Evolutionary conservation across 345 rosid genomes (phyloP), one percentile per base, ranked within the genome.

Genomic region (Boechera retrofracta): DNA sequence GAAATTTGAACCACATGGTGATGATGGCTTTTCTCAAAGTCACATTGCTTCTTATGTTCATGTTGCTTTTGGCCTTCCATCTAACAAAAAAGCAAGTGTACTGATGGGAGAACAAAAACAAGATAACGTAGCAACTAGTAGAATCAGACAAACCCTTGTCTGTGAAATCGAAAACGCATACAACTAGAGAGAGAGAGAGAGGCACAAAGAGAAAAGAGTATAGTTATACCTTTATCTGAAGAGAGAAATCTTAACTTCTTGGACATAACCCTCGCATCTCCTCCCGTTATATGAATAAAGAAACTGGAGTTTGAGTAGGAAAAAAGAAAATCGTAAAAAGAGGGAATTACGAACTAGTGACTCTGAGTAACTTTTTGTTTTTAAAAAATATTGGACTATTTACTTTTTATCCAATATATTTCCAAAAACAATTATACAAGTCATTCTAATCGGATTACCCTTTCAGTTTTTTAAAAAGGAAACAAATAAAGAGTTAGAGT

Each of bases 61-160:
- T 59, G 64, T 10, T 61, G 65, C 32, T 21, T 21, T 61, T 41
- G 67, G 11, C 18, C 49, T 63, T 41, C 51, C 67, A 62, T 62
- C 51, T 58, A 56, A 31, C 61, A 6, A 31, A 15, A 56, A n/a
- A n/a, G 13, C 7, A 56, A 31, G 21, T 56, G 10, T 2, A 56
- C 36, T 29, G 60, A 7, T 36, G 26, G 16, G 44, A 33, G 10
- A 16, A 59, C 13, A 35, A 10, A 10, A 35, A 59, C 28, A 59
- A 35, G 64, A 51, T 51, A 51, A 9, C 2, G 55, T 51, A 51
- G 29, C 28, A 48, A 48, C 52, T 51, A 51, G 29, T 21, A 21
- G 56, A 51, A 21, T 21, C 29, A 21, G 24, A 21, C 24, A 21
- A 21, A 21, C 24, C 24, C 24, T 21, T 21, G 24, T 21, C 24